phyloP scores from a whole-genome alignment of 768 basidiomycete genomes.

The Solioccasus polychromus region DNA sequence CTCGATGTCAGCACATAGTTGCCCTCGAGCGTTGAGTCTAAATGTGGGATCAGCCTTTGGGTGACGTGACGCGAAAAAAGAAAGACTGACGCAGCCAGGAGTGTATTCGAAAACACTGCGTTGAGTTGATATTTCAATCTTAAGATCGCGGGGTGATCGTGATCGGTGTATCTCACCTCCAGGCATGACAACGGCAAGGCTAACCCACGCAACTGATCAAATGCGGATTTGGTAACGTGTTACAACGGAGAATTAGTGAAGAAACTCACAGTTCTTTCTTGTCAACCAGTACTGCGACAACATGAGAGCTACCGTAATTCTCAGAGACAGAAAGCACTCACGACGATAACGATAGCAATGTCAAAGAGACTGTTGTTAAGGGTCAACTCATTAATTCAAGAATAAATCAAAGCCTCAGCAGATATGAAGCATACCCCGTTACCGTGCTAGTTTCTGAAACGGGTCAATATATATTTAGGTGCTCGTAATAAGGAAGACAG shows the following conservation, averaged over 20 bases:
- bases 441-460: conserved; percentile 14
- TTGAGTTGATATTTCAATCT: background rate
- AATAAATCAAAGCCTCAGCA: too few relatives aligned
- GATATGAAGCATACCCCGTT: conserved; percentile 9
- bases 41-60: background rate
- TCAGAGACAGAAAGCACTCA: conserved; percentile 3
- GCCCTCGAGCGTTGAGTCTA: conserved; percentile 13
- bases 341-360: conserved; percentile 5
- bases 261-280: conserved; percentile 9
- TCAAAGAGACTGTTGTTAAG: conserved; percentile 8
- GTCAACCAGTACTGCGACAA: conserved; percentile 17
- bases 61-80: background rate
- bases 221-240: background rate
- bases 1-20: conserved; percentile 9
- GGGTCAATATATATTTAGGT: conserved; percentile 1
- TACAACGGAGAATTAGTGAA: background rate
- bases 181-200: conserved; percentile 14
- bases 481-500: background rate
- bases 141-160: rapidly evolving
- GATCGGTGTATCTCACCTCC: conserved; percentile 11
- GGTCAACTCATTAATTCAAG: background rate
- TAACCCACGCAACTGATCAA: conserved; percentile 15
- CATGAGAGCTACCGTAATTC: background rate
- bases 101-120: conserved; percentile 17
- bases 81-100: conserved; percentile 17